These are phyloP conservation scores for Tolypocladium album DNA, from an alignment of 2,329 filamentous ascomycete genomes.

Conservation along the genomic window DNA sequence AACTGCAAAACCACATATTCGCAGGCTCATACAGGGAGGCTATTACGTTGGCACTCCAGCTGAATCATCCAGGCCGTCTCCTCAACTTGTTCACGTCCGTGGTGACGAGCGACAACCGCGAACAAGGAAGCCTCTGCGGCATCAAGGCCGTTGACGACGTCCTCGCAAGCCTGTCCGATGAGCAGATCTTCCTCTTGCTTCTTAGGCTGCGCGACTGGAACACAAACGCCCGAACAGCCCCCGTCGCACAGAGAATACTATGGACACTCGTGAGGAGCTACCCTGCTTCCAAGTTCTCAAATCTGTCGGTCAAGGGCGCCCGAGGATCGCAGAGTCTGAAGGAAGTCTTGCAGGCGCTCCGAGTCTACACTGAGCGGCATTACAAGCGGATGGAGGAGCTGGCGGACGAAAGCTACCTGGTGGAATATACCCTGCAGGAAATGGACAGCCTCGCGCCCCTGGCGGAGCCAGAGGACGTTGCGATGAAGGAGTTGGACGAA, in stretches of 20 bases:
- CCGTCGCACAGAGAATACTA: slow-evolving; percentile 76
- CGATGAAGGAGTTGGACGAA: slow-evolving; percentile 25
- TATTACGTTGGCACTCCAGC: slow-evolving; percentile 80
- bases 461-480: slow-evolving; percentile 17
- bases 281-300: slow-evolving; percentile 65
- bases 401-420: slow-evolving; percentile 85
- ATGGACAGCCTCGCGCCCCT: slow-evolving; percentile 66
- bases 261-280: slow-evolving; percentile 72
- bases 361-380: slow-evolving; percentile 85
- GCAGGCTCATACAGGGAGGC: slow-evolving; percentile 84
- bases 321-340: slow-evolving; percentile 57
- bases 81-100: slow-evolving; percentile 77
- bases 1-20: slow-evolving; percentile 85
- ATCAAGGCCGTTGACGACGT: slow-evolving; percentile 70
- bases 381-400: slow-evolving; percentile 83
- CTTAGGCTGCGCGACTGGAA: slow-evolving; percentile 91
- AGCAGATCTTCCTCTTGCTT: slow-evolving; percentile 77
- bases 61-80: slow-evolving; percentile 86
- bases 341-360: slow-evolving; percentile 78
- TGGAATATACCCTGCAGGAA: slow-evolving; percentile 86
- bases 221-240: slow-evolving; percentile 79
- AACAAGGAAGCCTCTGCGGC: slow-evolving; percentile 54
- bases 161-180: slow-evolving; percentile 64
- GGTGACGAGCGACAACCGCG: slow-evolving; percentile 49
- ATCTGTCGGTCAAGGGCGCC: slow-evolving; percentile 49